These are phyloP conservation scores for Candida saitoana DNA, from an alignment of 805 yeast genomes.

Conservation along the genomic window DNA sequence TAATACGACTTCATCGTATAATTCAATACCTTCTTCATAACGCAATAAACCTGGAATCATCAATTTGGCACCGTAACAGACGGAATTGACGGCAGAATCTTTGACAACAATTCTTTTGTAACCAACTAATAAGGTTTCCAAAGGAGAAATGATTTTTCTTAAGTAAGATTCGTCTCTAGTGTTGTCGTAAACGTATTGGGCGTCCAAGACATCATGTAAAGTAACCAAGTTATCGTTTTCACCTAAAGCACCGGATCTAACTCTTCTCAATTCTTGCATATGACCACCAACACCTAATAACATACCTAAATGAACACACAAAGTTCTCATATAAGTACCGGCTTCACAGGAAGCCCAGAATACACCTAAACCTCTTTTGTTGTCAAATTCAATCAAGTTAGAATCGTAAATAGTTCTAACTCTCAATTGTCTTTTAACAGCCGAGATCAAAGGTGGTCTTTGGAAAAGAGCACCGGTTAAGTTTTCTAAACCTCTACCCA, in stretches of 20 bases:
- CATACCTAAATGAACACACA: constrained; percentile 99
- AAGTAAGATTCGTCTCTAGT: constrained; percentile 94
- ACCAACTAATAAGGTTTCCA: constrained; percentile 88
- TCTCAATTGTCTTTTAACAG: constrained; percentile 98
- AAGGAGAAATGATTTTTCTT: constrained; percentile 90
- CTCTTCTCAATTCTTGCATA: constrained; percentile 99
- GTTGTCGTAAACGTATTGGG: constrained; percentile 96
- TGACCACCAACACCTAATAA: constrained; percentile 98
- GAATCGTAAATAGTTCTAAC: constrained; percentile 97
- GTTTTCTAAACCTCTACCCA: constrained; percentile 84
- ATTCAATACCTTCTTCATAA: constrained; percentile 95
- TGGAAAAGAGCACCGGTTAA: constrained; percentile 98
- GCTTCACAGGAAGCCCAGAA: constrained; percentile 99
- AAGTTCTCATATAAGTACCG: constrained; percentile 98
- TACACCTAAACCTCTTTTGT: constrained; percentile 93
- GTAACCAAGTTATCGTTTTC: constrained; percentile 92
- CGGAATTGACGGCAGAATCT: constrained; percentile 94
- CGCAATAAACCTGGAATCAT: constrained; percentile 98
- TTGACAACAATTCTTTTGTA: constrained; percentile 94
- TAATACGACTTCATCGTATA: constrained; percentile 94
- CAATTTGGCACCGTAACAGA: constrained; percentile 97
- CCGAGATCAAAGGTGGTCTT: constrained; percentile 98
- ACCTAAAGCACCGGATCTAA: constrained; percentile 91
- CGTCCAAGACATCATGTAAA: constrained; percentile 95
- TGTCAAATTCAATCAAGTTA: constrained; percentile 91